Evolutionary conservation across 768 basidiomycete genomes (phyloP).

Genomic region (Cystobasidium onofrii): DNA sequence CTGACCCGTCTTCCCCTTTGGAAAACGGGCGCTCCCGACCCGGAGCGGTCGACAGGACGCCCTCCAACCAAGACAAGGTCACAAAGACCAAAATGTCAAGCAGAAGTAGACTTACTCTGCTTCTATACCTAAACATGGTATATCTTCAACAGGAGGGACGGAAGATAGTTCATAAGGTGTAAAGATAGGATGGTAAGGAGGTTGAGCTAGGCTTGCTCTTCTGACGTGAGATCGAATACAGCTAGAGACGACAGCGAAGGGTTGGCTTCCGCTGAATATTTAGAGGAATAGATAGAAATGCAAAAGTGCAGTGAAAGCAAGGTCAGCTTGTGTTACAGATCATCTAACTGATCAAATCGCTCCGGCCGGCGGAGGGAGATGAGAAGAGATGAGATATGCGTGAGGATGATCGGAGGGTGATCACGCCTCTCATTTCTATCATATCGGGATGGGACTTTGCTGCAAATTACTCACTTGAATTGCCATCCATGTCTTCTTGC

Average conservation of each 20-base stretch:
- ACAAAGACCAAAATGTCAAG: too few relatives aligned
- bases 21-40: background rate
- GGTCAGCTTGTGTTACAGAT: too few relatives aligned
- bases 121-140: constrained; percentile 40
- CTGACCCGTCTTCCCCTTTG: background rate
- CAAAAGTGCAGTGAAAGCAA: too few relatives aligned
- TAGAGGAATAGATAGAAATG: background rate
- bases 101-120: constrained; percentile 32
- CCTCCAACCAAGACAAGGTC: too few relatives aligned
- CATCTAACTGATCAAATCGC: background rate
- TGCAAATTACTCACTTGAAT: constrained; percentile 38
- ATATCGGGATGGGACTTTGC: too few relatives aligned
- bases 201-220: constrained; percentile 24
- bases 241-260: constrained; percentile 41
- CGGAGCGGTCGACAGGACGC: background rate
- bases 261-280: constrained; percentile 38
- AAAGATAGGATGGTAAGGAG: constrained; percentile 38
- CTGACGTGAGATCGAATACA: constrained; percentile 41
- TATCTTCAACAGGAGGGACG: constrained; percentile 35
- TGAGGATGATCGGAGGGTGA: too few relatives aligned
- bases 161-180: constrained; percentile 40
- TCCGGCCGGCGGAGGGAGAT: background rate
- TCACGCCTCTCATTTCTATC: too few relatives aligned
- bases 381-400: background rate
- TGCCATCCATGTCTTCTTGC: constrained; percentile 38